Evolutionary conservation across 1,284 basidiomycete species (phyloP).

Genomic region (Heterobasidion annosum): DNA sequence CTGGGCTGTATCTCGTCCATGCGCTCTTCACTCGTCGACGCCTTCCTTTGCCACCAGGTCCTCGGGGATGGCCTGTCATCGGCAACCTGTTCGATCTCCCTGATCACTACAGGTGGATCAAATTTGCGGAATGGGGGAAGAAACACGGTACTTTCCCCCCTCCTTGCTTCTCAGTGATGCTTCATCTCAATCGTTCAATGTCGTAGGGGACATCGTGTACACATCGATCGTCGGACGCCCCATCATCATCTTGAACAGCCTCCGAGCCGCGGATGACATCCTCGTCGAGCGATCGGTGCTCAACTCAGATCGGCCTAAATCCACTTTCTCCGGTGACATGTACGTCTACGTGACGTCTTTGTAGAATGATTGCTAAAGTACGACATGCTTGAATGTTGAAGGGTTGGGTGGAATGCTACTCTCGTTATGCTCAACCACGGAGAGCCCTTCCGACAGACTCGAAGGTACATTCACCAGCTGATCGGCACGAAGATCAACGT

Average conservation of each 20-base stretch:
- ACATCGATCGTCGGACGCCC: neutral
- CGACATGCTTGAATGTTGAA: neutral
- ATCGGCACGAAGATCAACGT: conserved; percentile 15
- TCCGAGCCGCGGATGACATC: neutral
- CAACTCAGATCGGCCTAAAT: neutral
- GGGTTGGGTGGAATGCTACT: conserved; percentile 50
- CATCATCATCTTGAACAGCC: neutral
- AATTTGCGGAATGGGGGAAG: conserved; percentile 46
- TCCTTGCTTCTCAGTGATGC: neutral
- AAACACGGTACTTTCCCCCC: conserved; percentile 12
- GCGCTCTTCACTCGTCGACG: neutral
- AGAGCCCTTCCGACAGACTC: conserved; percentile 38
- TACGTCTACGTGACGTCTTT: neutral
- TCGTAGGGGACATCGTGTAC: neutral
- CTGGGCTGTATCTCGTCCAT: neutral
- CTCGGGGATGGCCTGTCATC: conserved; percentile 38
- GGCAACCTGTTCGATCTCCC: conserved; percentile 52
- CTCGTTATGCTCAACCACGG: conserved; percentile 51
- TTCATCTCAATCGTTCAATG: neutral
- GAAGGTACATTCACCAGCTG: conserved; percentile 6
- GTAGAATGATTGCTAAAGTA: neutral
- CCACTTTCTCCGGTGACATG: conserved; percentile 17
- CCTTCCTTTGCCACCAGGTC: conserved; percentile 36
- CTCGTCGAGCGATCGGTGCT: neutral
- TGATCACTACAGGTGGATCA: conserved; percentile 40